Base-by-base conservation (phyloP, 176 grass and related monocot species). In the Carex myosuroides region DNA sequence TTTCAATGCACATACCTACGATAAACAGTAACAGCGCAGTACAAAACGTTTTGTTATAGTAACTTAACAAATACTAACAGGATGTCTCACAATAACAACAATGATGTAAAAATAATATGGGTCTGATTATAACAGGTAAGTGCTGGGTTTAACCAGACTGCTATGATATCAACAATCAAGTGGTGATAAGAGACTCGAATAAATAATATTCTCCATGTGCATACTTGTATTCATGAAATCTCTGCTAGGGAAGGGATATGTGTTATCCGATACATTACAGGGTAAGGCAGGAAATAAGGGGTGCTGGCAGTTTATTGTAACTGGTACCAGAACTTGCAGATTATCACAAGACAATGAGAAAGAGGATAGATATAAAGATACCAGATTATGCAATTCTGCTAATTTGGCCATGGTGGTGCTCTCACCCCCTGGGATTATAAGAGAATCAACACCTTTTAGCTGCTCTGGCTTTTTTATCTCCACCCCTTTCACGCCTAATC, bases 391-490 rank as follows among this genome's bases (percentile, higher is more conserved):
- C 87, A 87, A 93, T 72, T 90, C 71, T 32, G 96, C 96, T 58
- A 99, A 89, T 83, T 99, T 99, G 76, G 96, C 96, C 96, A 99
- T 99, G 89, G 96, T 93, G 83, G 96, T 99, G 91, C 96, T 99
- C 93, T 99, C 96, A 79, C 96, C 96, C 66, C 96, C 96, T 44
- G 96, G 96, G 62, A 98, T 95, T 88, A 98, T 98, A 87, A 98
- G 91, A 13, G 91, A 92, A 66, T 95, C 88, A 37, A 98, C 26
- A 75, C 69, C 69, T 37, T 55, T 14, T 26, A 98, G 88, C 85
- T 98, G 96, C 81, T 95, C 93, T 30, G 89, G 84, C 88, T 93
- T 98, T 68, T 91, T 85, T 85, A 98, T 90, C 93, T 98, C 96
- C 79, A 92, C 80, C 0, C 96, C 96, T 35, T 56, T 93, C 63